Evolutionary conservation across 2,329 filamentous ascomycete genomes (phyloP).

Genomic region (Didymella pinodella): DNA sequence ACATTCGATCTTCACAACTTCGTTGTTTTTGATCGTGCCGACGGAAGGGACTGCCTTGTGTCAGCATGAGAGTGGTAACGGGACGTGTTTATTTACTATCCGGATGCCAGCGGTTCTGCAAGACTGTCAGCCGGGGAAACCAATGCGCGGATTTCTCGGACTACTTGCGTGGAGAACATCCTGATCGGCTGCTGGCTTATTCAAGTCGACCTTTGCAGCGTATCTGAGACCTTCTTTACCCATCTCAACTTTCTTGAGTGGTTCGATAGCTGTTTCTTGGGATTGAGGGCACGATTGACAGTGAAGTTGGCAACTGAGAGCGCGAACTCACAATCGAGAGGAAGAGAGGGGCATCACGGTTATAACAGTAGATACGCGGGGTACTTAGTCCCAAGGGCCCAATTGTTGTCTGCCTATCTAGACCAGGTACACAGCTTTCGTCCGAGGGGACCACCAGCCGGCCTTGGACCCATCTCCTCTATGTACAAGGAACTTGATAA

Average conservation of each 20-base stretch:
- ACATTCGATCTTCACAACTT: conserved; percentile 93
- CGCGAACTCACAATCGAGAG: background rate
- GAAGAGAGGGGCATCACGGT: conserved; percentile 20
- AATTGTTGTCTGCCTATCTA: conserved; percentile 35
- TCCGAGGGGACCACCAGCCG: conserved; percentile 23
- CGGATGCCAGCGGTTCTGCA: conserved; percentile 89
- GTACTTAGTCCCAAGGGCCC: conserved; percentile 20
- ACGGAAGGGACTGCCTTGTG: conserved; percentile 71
- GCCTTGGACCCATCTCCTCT: conserved; percentile 12
- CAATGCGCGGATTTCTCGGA: background rate
- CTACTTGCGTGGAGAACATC: conserved; percentile 71
- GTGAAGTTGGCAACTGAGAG: background rate
- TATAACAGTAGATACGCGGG: conserved; percentile 31
- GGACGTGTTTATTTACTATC: conserved; percentile 65
- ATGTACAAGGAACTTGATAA: conserved; percentile 45
- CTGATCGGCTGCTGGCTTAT: conserved; percentile 75
- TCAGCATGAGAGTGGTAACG: conserved; percentile 4
- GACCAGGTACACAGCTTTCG: conserved; percentile 19
- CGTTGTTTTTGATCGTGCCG: conserved; percentile 78
- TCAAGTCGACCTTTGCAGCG: conserved; percentile 74
- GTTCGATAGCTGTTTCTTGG: background rate
- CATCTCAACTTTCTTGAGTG: conserved; percentile 46
- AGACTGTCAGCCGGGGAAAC: background rate
- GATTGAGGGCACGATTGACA: no score
- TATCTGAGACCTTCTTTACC: conserved; percentile 69